Conservation (phyloP, 257 asterid species). For the Fraxinus anomala region DNA sequence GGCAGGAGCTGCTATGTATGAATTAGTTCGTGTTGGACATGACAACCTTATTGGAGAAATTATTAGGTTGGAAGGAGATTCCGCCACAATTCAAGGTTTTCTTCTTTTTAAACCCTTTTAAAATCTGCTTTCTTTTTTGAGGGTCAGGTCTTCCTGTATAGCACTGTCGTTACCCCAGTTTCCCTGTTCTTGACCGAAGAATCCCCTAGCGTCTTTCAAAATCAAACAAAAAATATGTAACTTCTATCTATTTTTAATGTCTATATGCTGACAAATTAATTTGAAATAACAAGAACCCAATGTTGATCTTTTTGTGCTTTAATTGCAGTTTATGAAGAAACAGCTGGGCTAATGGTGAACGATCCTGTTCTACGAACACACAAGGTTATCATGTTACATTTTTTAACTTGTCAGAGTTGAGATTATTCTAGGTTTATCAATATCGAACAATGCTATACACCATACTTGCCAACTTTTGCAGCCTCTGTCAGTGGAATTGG, state of each 20-base stretch:
- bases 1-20: slow-evolving; percentile 85
- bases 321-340: slow-evolving; percentile 60
- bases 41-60: slow-evolving; percentile 78
- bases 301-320: background rate
- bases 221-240: background rate
- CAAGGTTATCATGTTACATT: slow-evolving; percentile 42
- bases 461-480: slow-evolving; percentile 29
- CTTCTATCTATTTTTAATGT: background rate
- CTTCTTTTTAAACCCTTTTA: background rate
- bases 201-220: background rate
- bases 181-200: background rate
- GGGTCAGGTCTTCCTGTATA: background rate
- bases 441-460: background rate
- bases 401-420: background rate
- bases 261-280: background rate
- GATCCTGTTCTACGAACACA: slow-evolving; percentile 51
- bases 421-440: background rate
- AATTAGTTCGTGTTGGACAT: slow-evolving; percentile 74
- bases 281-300: background rate
- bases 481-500: slow-evolving; percentile 81
- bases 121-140: background rate
- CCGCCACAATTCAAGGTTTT: slow-evolving; percentile 74
- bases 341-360: slow-evolving; percentile 57
- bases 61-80: slow-evolving; percentile 77
- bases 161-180: background rate